Conservation (phyloP, 139 green algal species). For the Ostreobium quekettii region DNA sequence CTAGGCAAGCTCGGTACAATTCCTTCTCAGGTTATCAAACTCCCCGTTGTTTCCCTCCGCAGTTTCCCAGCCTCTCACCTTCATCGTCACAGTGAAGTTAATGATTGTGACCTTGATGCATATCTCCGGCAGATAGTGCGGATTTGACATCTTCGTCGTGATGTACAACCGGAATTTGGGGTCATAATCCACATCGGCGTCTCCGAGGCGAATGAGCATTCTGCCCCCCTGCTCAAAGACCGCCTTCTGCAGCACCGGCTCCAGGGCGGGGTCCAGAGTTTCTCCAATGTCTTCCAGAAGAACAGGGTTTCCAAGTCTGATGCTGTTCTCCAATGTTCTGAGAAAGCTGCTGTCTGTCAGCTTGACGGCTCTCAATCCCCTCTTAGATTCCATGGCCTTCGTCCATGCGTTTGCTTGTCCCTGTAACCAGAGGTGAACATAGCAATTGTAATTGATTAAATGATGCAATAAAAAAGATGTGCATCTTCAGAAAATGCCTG, state of each 20-base stretch:
- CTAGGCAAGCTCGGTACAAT: no score
- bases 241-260: conserved; percentile 65
- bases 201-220: conserved; percentile 63
- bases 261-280: conserved; percentile 64
- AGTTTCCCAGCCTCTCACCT: conserved; percentile 31
- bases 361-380: conserved; percentile 62
- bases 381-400: conserved; percentile 67
- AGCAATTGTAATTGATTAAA: no score
- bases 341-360: conserved; percentile 66
- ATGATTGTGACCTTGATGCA: conserved; percentile 80
- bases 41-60: no score
- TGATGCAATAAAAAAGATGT: not conserved
- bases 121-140: conserved; percentile 74
- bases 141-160: conserved; percentile 65
- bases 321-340: conserved; percentile 64
- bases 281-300: conserved; percentile 72
- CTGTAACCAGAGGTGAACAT: conserved; percentile 42
- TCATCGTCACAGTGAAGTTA: conserved; percentile 72
- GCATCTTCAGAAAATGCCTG: not conserved
- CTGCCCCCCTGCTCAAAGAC: conserved; percentile 49
- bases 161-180: conserved; percentile 72
- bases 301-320: conserved; percentile 58
- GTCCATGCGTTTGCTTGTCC: conserved; percentile 73
- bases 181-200: conserved; percentile 71
- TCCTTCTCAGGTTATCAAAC: no score